phyloP scores from a whole-genome alignment of 2,329 filamentous ascomycete species.

The Plenodomus tracheiphilus region DNA sequence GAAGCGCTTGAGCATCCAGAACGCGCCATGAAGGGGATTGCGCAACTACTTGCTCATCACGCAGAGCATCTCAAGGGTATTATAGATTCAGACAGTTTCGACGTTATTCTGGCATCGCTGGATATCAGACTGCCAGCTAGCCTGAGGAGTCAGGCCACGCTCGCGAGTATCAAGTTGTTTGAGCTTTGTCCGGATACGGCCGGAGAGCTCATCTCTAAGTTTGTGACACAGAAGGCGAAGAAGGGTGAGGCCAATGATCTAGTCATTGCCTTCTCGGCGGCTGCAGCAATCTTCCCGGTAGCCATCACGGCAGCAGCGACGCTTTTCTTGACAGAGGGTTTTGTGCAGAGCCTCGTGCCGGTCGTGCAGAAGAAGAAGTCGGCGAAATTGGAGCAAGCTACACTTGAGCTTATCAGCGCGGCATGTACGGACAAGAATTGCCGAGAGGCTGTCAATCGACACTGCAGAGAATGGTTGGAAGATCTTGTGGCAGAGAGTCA shows the following conservation, averaged over 20 bases:
- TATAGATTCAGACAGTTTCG: conserved; percentile 75
- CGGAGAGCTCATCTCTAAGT: conserved; percentile 68
- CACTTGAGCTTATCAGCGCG: conserved; percentile 86
- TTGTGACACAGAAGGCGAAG: conserved; percentile 72
- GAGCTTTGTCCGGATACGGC: conserved; percentile 75
- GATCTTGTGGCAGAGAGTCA: conserved; percentile 76
- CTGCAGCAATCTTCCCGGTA: conserved; percentile 83
- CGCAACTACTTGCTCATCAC: conserved; percentile 61
- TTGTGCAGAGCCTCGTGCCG: conserved; percentile 74
- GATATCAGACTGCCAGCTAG: conserved; percentile 77
- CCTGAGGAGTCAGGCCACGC: conserved; percentile 77
- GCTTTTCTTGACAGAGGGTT: conserved; percentile 87
- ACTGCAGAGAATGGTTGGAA: conserved; percentile 85
- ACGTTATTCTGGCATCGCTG: conserved; percentile 82
- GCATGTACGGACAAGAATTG: conserved; percentile 85
- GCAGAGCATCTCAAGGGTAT: conserved; percentile 59
- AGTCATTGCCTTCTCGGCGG: conserved; percentile 91
- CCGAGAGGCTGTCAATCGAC: conserved; percentile 79
- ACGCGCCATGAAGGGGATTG: conserved; percentile 63
- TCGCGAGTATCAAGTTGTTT: conserved; percentile 82
- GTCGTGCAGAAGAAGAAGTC: conserved; percentile 82
- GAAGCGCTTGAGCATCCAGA: conserved; percentile 75
- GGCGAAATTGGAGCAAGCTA: conserved; percentile 80
- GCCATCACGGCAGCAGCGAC: conserved; percentile 73
- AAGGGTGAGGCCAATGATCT: conserved; percentile 84